phyloP scores from a whole-genome alignment of 2,329 filamentous ascomycete genomes.

The Colletotrichum lini region DNA sequence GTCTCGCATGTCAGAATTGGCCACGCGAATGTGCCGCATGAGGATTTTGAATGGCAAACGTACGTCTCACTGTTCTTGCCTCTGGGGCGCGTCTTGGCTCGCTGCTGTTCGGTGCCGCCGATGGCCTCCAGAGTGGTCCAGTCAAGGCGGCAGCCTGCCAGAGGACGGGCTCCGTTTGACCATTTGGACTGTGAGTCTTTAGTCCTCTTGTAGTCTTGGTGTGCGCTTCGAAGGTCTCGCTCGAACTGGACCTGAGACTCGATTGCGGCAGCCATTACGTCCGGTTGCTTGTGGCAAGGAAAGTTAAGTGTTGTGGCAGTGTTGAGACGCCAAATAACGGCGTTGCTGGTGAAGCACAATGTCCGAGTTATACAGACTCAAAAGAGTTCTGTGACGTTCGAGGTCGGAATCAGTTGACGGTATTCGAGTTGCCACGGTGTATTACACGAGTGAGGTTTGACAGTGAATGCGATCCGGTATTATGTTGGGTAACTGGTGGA shows the following conservation, averaged over 20 bases:
- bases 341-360: neutral
- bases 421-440: neutral
- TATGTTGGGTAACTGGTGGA: neutral
- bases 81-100: constrained; percentile 53
- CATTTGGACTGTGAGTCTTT: constrained; percentile 61
- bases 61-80: constrained; percentile 52
- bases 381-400: neutral
- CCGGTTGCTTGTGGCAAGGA: neutral
- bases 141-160: constrained; percentile 47
- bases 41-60: constrained; percentile 42
- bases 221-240: constrained; percentile 61
- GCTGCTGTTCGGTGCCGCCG: constrained; percentile 49
- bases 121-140: constrained; percentile 38
- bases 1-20: constrained; percentile 2
- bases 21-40: neutral
- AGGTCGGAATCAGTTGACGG: neutral
- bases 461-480: neutral
- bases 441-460: neutral
- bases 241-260: constrained; percentile 45
- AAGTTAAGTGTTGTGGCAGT: neutral
- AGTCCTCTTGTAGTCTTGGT: constrained; percentile 59
- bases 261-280: constrained; percentile 46
- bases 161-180: constrained; percentile 54
- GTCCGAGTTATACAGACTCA: neutral
- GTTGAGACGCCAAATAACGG: neutral